These are phyloP conservation scores for Furcasterigmium sp. DNA, from an alignment of 2,329 filamentous ascomycete species.

Conservation along the genomic window DNA sequence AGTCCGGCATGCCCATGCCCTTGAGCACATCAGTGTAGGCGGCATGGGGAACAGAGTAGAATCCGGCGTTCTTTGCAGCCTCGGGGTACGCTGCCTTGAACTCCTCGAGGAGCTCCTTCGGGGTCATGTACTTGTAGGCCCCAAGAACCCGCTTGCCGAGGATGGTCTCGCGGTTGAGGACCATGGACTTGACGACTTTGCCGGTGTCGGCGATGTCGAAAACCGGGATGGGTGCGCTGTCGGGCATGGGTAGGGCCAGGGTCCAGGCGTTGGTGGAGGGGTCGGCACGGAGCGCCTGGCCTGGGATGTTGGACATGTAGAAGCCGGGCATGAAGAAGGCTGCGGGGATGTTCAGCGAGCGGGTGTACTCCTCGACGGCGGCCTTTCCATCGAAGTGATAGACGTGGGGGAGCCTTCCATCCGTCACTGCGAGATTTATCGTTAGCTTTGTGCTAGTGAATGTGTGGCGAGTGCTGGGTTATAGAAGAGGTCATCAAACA, in stretches of 20 bases:
- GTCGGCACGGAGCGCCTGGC: slow-evolving; percentile 16
- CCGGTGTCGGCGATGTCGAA: slow-evolving; percentile 35
- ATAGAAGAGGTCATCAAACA: neutral
- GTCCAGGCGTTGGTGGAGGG: slow-evolving; percentile 18
- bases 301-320: slow-evolving; percentile 48
- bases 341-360: slow-evolving; percentile 36
- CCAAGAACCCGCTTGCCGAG: slow-evolving; percentile 25
- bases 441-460: neutral
- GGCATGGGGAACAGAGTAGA: slow-evolving; percentile 22
- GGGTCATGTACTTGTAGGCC: slow-evolving; percentile 27
- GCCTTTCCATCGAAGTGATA: slow-evolving; percentile 54
- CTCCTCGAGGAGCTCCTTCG: slow-evolving; percentile 19
- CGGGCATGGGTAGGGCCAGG: slow-evolving; percentile 20
- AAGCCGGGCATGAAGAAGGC: slow-evolving; percentile 47
- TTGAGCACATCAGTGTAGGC: slow-evolving; percentile 27
- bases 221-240: slow-evolving; percentile 28
- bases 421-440: slow-evolving; percentile 17
- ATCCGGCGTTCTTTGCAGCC: slow-evolving; percentile 23
- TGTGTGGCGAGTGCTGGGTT: no score
- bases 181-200: slow-evolving; percentile 23
- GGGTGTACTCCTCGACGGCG: slow-evolving; percentile 50
- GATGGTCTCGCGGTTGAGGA: slow-evolving; percentile 8
- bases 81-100: slow-evolving; percentile 20
- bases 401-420: slow-evolving; percentile 31
- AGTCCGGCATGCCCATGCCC: slow-evolving; percentile 4